Conservation (phyloP, 352 stramenopile species). For the Phytophthora fragariae region DNA sequence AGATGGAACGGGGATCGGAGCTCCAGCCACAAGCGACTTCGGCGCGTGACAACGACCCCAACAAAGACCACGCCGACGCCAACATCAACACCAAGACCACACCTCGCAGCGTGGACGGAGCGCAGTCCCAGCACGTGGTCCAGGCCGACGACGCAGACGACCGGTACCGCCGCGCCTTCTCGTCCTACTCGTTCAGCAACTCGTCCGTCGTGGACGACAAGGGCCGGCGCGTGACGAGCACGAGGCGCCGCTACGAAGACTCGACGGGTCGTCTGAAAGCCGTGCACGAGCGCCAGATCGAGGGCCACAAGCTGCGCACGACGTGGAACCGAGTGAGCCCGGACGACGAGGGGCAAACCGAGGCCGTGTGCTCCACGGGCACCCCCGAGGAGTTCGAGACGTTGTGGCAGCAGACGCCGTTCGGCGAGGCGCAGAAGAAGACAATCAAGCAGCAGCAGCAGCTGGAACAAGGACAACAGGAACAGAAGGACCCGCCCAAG, state of each 20-base stretch:
- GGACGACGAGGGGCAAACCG: constrained; percentile 44
- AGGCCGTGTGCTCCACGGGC: constrained; percentile 37
- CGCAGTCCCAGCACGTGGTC: background rate
- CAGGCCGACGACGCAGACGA: background rate
- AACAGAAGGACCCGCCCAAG: background rate
- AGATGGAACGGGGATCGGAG: background rate
- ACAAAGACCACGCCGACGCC: background rate
- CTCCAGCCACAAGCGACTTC: background rate
- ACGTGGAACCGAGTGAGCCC: constrained; percentile 42
- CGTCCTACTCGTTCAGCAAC: constrained; percentile 50
- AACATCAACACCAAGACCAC: background rate
- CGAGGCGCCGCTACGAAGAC: constrained; percentile 54
- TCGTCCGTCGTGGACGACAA: constrained; percentile 51
- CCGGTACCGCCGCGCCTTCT: constrained; percentile 28
- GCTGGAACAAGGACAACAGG: constrained; percentile 27
- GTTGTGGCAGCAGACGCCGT: constrained; percentile 52
- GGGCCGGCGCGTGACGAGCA: constrained; percentile 40
- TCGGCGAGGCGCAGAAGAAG: constrained; percentile 49
- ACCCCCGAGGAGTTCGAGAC: constrained; percentile 57
- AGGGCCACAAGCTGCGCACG: constrained; percentile 40
- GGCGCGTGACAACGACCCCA: constrained; percentile 3
- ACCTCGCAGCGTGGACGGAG: too few species aligned
- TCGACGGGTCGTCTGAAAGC: constrained; percentile 55
- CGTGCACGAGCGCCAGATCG: constrained; percentile 49
- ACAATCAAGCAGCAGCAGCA: constrained; percentile 39